These are phyloP conservation scores for Nothophaeocryptopus gaeumannii DNA, from an alignment of 2,329 filamentous ascomycete genomes.

Conservation along the genomic window DNA sequence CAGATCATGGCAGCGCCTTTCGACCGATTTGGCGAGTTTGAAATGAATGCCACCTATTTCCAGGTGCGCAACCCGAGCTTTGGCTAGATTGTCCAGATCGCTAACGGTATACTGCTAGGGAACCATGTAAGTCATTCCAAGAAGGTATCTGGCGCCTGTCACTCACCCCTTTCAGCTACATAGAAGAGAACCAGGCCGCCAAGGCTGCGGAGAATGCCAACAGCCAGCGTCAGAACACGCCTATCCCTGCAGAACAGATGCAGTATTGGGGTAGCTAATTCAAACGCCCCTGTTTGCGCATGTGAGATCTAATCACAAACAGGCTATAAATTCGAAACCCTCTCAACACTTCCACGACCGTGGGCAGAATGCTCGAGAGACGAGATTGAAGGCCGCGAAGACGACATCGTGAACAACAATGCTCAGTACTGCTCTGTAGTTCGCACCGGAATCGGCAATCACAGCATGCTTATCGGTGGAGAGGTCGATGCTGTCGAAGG, in stretches of 20 bases:
- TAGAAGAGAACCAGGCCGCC: conserved; percentile 82
- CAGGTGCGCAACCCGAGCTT: conserved; percentile 56
- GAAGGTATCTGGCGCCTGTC: conserved; percentile 56
- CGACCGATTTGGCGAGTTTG: conserved; percentile 81
- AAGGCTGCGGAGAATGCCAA: conserved; percentile 60
- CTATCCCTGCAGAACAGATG: conserved; percentile 65
- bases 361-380: conserved; percentile 72
- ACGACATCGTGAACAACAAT: conserved; percentile 76
- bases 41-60: conserved; percentile 92
- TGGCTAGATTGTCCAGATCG: too few relatives aligned
- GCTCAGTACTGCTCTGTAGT: conserved; percentile 96
- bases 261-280: conserved; percentile 73
- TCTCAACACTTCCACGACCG: conserved; percentile 70
- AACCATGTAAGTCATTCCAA: conserved; percentile 29
- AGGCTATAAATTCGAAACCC: conserved; percentile 96
- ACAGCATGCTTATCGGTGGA: conserved; percentile 75
- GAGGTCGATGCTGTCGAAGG: conserved; percentile 96
- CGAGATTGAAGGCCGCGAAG: conserved; percentile 72
- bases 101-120: conserved; percentile 11
- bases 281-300: too few relatives aligned
- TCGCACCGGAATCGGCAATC: conserved; percentile 76
- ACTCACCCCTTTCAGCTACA: conserved; percentile 60
- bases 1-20: conserved; percentile 85
- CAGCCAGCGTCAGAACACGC: conserved; percentile 32
- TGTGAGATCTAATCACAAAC: not conserved